phyloP scores from a whole-genome alignment of 2,329 filamentous ascomycete genomes.

The Penicillium concentricum region DNA sequence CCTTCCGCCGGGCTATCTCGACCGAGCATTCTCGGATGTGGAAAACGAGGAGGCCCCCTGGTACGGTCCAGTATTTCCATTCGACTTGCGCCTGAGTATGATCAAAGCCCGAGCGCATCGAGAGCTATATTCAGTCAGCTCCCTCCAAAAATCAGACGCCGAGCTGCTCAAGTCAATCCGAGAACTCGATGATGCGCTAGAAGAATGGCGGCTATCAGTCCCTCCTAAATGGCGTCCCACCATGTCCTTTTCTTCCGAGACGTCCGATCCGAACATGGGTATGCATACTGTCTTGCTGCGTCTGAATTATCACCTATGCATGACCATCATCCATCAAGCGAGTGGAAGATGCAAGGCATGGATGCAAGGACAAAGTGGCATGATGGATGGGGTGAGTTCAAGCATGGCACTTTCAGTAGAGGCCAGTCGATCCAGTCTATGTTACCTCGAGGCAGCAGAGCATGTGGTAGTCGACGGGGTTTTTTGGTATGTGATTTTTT shows the following conservation, averaged over 20 bases:
- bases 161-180: constrained; percentile 57
- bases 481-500: constrained; percentile 47
- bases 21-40: constrained; percentile 27
- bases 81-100: constrained; percentile 51
- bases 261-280: constrained; percentile 35
- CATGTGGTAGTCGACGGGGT: constrained; percentile 47
- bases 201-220: constrained; percentile 54
- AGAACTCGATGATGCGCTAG: constrained; percentile 57
- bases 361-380: constrained; percentile 31
- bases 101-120: constrained; percentile 54
- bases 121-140: constrained; percentile 51
- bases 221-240: constrained; percentile 48
- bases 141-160: constrained; percentile 53
- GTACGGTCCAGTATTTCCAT: constrained; percentile 41
- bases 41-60: constrained; percentile 19
- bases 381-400: constrained; percentile 51
- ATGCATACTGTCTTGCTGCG: constrained; percentile 52
- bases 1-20: constrained; percentile 45
- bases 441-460: constrained; percentile 48
- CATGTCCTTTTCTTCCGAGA: constrained; percentile 44
- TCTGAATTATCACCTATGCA: constrained; percentile 57
- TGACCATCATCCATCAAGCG: constrained; percentile 57
- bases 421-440: constrained; percentile 56
- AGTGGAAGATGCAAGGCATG: constrained; percentile 53
- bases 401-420: constrained; percentile 56